These are phyloP conservation scores for Aspergillus japonicus DNA, from an alignment of 2,329 filamentous ascomycete genomes.

Conservation along the genomic window DNA sequence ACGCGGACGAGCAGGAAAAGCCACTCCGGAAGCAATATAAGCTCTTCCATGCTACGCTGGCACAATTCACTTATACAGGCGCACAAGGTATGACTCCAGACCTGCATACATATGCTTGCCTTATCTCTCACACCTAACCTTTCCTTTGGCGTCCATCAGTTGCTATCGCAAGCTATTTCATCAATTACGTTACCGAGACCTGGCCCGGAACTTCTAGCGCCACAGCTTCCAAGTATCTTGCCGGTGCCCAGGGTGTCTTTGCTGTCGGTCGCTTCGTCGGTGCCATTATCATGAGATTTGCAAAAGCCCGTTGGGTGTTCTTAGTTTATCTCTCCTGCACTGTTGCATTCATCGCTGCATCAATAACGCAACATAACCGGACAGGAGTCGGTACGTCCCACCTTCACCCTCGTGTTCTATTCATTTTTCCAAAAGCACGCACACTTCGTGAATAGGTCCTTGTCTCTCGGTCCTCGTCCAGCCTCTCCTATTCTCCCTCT, in stretches of 20 bases:
- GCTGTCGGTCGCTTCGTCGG: constrained; percentile 71
- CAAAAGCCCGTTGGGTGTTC: constrained; percentile 68
- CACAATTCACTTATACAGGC: constrained; percentile 79
- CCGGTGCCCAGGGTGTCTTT: constrained; percentile 72
- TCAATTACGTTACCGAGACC: constrained; percentile 69
- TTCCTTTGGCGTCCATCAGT: constrained; percentile 29
- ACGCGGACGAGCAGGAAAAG: constrained; percentile 56
- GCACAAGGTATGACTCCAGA: constrained; percentile 57
- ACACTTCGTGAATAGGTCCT: too few relatives aligned
- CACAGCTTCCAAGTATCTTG: constrained; percentile 66
- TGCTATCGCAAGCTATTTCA: constrained; percentile 61
- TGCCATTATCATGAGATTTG: constrained; percentile 63
- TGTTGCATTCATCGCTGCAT: constrained; percentile 58
- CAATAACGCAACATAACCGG: constrained; percentile 50
- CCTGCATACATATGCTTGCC: not conserved
- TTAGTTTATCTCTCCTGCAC: constrained; percentile 64
- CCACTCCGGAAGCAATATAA: constrained; percentile 70
- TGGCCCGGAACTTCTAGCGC: constrained; percentile 54
- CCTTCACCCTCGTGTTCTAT: not conserved
- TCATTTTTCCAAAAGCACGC: not conserved
- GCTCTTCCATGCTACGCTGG: constrained; percentile 71
- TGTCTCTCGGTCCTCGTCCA: not conserved
- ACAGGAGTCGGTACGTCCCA: constrained; percentile 43
- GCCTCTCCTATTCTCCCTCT: not conserved
- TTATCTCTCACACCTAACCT: constrained; percentile 16